Percentiles rank a stretch among this genome's conserved stretches.
Evolutionary conservation across 352 stramenopile genomes (phyloP).

Genomic region (Pythium dissotocum): DNA sequence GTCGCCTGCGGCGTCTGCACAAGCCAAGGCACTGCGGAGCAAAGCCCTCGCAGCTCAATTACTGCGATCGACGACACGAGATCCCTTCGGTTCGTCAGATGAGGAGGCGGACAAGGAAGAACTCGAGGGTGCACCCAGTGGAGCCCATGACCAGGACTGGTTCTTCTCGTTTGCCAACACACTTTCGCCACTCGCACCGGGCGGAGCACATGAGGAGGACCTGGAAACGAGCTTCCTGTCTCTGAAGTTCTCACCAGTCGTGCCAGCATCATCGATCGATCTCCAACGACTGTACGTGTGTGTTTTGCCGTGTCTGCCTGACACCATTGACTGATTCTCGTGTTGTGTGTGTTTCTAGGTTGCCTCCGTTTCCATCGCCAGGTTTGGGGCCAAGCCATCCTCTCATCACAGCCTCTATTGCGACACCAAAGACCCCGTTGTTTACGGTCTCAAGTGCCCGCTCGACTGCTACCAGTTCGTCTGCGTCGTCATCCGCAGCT

Average conservation of each 20-base stretch:
- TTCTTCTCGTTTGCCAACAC: slow-evolving; percentile 83
- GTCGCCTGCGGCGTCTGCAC: slow-evolving; percentile 14
- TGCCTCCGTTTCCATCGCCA: slow-evolving; percentile 59
- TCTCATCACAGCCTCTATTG: background rate
- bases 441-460: background rate
- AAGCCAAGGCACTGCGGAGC: slow-evolving; percentile 10
- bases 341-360: slow-evolving; percentile 29
- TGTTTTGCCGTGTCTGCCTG: background rate
- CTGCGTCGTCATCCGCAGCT: slow-evolving; percentile 23
- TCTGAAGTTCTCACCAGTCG: slow-evolving; percentile 58
- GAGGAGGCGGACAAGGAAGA: slow-evolving; percentile 21
- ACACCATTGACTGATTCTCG: background rate
- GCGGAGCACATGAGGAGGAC: slow-evolving; percentile 42
- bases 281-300: slow-evolving; percentile 65
- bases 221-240: slow-evolving; percentile 67
- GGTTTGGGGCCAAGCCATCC: slow-evolving; percentile 13
- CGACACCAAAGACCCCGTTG: slow-evolving; percentile 20
- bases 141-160: slow-evolving; percentile 61
- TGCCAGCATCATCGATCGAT: slow-evolving; percentile 49
- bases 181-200: slow-evolving; percentile 55
- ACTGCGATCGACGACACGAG: background rate
- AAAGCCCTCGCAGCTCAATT: slow-evolving; percentile 9
- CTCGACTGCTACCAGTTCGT: slow-evolving; percentile 24
- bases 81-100: slow-evolving; percentile 26
- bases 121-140: slow-evolving; percentile 33